These are phyloP conservation scores for Cruciata laevipes DNA, from an alignment of 257 asterid species.

Conservation along the genomic window DNA sequence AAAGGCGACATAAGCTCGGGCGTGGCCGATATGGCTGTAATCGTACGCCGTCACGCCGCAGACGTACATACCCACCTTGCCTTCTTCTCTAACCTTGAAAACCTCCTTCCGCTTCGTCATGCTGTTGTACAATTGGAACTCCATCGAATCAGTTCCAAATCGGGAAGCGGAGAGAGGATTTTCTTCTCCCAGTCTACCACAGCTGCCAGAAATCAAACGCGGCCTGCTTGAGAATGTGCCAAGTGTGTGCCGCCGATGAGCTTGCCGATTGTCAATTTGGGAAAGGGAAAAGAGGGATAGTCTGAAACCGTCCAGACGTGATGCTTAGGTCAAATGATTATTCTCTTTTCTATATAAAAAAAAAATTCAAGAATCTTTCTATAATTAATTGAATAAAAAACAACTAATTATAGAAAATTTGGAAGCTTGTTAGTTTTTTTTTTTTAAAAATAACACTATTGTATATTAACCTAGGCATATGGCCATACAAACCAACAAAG, in stretches of 20 bases:
- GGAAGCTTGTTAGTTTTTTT: too few relatives aligned
- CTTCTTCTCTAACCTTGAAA: slow-evolving; percentile 49
- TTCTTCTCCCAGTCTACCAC: not conserved
- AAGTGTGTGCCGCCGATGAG: not conserved
- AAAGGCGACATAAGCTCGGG: slow-evolving; percentile 79
- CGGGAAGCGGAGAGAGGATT: too few relatives aligned
- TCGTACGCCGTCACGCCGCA: slow-evolving; percentile 89
- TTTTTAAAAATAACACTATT: too few relatives aligned
- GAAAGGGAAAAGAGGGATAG: not conserved
- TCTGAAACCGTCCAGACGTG: not conserved
- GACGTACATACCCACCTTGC: slow-evolving; percentile 67
- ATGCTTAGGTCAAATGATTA: too few relatives aligned
- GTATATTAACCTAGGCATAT: too few relatives aligned
- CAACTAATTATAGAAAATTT: too few relatives aligned
- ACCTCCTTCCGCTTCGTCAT: slow-evolving; percentile 66
- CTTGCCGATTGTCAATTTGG: not conserved
- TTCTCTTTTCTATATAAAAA: too few relatives aligned
- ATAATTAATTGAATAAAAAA: too few relatives aligned
- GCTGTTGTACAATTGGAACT: slow-evolving; percentile 50
- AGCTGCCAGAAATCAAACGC: not conserved
- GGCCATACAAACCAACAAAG: too few relatives aligned
- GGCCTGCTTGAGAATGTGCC: not conserved
- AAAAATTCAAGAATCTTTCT: too few relatives aligned
- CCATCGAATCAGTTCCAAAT: not conserved
- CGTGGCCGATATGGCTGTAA: slow-evolving; percentile 86